Evolutionary conservation across 495 filamentous ascomycete genomes (phyloP), one percentile per base, ranked within the genome.

Genomic region (Gamarada debralockiae): DNA sequence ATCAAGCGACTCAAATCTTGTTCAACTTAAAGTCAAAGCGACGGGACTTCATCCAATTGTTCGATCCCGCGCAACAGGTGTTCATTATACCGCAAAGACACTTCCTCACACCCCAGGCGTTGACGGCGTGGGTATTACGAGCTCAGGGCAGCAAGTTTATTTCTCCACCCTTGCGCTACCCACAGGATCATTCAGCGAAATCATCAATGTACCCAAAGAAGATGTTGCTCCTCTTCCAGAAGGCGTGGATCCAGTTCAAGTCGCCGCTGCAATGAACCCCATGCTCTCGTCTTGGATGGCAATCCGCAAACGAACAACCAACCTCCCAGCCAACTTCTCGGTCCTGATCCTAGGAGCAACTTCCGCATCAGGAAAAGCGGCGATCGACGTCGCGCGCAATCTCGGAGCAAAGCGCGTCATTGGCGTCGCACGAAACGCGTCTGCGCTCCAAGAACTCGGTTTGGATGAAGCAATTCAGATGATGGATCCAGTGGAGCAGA

Each of bases 191-290:
- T 65, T 70, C 36, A 58, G 59, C 18, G 70, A 73, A n/a, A 45
- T 61, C 42, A 58, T 74, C 65, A 71, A 67, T 52, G 55, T 71
- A 18, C 62, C 65, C 10, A 68, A 58, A 37, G 34, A 36, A 21
- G 45, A 50, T 41, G 52, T 65, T 13, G 53, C 62, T 2, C 61
- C 63, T 9, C 41, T 77, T 3, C 66, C 66, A 0, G 63, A 59
- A 17, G 55, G 53, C 38, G 60, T 68, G n/a, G 69, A 76, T 51
- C 66, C 69, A 0, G 53, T 67, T 5, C 60, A 67, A 18, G 67
- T 70, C 12, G 76, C 76, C 3, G 74, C 64, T 8, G 54, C 70
- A 21, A 62, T 71, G 23, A 79, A 78, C 51, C 73, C 73, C 1
- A 72, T 63, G 21, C 64, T 74, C 65, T 70, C 66, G 31, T 67